Base-by-base conservation (phyloP, 2,329 filamentous ascomycete genomes). In the Cladophialophora psammophila region DNA sequence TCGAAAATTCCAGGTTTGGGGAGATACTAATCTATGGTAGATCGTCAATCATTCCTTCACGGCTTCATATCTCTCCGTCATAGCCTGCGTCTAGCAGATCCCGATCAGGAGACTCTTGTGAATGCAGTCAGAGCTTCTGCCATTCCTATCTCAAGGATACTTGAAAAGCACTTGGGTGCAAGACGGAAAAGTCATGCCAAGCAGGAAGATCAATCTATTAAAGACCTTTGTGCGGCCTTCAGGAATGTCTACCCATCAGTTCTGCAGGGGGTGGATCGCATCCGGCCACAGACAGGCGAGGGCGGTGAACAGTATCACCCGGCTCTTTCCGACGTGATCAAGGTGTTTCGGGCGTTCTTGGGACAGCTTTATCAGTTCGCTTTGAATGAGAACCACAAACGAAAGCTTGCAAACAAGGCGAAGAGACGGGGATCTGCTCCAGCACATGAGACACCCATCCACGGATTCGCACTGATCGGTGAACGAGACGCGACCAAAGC, bases 291-390 rank as follows among this genome's bases (percentile, higher is more conserved):
- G 15, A 55, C 10, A 15, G 45, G 26, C 18, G 45, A 63, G 6
- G 56, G 53, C 20, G 38, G 54, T 36, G 59, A 40, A 15, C 15
- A 63, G 35, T 8, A 20, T 32, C 36, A 60, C 20, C 35, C 56
- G n/a, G 68, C 31, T 58, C 40, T 63, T 5, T 42, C 55, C 12
- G 54, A 60, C 55, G 26, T 72, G 35, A 65, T 67, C 26, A 64
- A 48, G 34, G 42, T 68, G 9, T 71, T 71, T 35, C 62, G 67
- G 36, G 48, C 59, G 32, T 63, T 71, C 34, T 56, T 73, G 0
- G 65, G 60, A 31, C 64, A 60, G 9, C 64, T 73, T 5, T 66
- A 72, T 38, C 63, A 69, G 52, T 64, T 64, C 38, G 60, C 65
- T n/a, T 56, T 72, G 13, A 64, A 72, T 50, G 67, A 69, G 59